A percentile compares a stretch with the other conserved stretches of the same genome.
Evolutionary conservation across 2,329 filamentous ascomycete genomes (phyloP).

Genomic region (Torrubiellomyces zombiae): DNA sequence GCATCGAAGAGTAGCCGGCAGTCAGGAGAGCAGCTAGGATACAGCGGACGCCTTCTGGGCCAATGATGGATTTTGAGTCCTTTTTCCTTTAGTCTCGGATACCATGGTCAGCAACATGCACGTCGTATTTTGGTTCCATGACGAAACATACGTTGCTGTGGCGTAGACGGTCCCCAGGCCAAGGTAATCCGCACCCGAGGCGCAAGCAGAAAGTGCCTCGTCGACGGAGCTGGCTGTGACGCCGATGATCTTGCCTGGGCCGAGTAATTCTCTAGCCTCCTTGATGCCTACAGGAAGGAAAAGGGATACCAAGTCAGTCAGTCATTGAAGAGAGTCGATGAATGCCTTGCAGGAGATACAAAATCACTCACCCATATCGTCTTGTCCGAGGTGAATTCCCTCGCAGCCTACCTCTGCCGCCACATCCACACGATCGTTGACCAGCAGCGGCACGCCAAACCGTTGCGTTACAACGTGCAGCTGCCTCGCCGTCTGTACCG

Average conservation of each 20-base stretch:
- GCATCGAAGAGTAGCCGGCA: conserved; percentile 26
- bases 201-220: conserved; percentile 57
- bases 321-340: too few species aligned
- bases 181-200: conserved; percentile 72
- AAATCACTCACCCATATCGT: conserved; percentile 56
- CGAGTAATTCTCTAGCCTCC: conserved; percentile 54
- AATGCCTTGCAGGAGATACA: not conserved
- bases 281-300: too few species aligned
- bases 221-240: conserved; percentile 63
- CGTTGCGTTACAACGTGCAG: conserved; percentile 55
- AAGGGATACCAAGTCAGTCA: too few species aligned
- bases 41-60: conserved; percentile 36
- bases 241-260: conserved; percentile 66
- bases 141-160: conserved; percentile 50
- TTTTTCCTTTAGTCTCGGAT: conserved; percentile 43
- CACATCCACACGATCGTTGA: conserved; percentile 88
- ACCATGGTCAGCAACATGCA: too few species aligned
- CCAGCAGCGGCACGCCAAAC: conserved; percentile 61
- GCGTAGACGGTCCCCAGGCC: conserved; percentile 83
- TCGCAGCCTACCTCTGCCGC: conserved; percentile 73
- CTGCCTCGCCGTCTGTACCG: conserved; percentile 52
- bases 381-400: conserved; percentile 87
- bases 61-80: conserved; percentile 55
- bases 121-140: too few species aligned
- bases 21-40: conserved; percentile 38